Evolutionary conservation across 257 asterid species (phyloP).

Genomic region (Nemophila menziesii): DNA sequence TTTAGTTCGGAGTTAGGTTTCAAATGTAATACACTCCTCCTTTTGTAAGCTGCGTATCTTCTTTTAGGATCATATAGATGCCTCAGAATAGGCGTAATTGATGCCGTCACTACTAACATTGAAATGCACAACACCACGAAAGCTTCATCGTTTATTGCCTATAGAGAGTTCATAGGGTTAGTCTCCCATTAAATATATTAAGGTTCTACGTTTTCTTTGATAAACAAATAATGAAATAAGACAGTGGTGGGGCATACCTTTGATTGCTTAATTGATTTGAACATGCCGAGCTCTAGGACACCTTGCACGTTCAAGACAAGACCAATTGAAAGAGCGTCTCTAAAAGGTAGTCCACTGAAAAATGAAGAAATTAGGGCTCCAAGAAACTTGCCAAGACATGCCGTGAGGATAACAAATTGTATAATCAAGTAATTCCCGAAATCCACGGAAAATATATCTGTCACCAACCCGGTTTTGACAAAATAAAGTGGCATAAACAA

Average conservation of each 20-base stretch:
- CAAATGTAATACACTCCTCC: slow-evolving; percentile 16
- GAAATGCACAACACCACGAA: slow-evolving; percentile 22
- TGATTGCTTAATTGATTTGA: slow-evolving; percentile 23
- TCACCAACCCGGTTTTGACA: slow-evolving; percentile 28
- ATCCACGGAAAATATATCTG: slow-evolving; percentile 19
- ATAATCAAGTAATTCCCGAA: slow-evolving; percentile 7
- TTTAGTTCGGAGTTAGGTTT: slow-evolving; percentile 20
- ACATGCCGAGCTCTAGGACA: slow-evolving; percentile 23
- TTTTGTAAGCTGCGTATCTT: slow-evolving; percentile 14
- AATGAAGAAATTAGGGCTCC: slow-evolving; percentile 25
- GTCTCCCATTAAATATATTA: slow-evolving; percentile 3
- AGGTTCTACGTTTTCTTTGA: no score
- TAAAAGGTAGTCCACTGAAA: slow-evolving; percentile 9
- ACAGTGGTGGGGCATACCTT: slow-evolving; percentile 10
- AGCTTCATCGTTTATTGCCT: slow-evolving; percentile 21
- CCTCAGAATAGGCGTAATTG: slow-evolving; percentile 13
- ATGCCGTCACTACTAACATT: slow-evolving; percentile 15
- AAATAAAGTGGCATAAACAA: slow-evolving; percentile 33
- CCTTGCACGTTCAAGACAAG: slow-evolving; percentile 34
- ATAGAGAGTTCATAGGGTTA: no score
- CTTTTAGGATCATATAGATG: slow-evolving; percentile 17
- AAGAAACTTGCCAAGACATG: slow-evolving; percentile 27
- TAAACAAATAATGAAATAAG: not conserved
- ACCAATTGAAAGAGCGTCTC: slow-evolving; percentile 27
- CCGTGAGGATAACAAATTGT: slow-evolving; percentile 20